A percentile compares a stretch with the other conserved stretches of the same genome.
Evolutionary conservation across 2,329 filamentous ascomycete genomes (phyloP).

Genomic region (Xylariales sp.): DNA sequence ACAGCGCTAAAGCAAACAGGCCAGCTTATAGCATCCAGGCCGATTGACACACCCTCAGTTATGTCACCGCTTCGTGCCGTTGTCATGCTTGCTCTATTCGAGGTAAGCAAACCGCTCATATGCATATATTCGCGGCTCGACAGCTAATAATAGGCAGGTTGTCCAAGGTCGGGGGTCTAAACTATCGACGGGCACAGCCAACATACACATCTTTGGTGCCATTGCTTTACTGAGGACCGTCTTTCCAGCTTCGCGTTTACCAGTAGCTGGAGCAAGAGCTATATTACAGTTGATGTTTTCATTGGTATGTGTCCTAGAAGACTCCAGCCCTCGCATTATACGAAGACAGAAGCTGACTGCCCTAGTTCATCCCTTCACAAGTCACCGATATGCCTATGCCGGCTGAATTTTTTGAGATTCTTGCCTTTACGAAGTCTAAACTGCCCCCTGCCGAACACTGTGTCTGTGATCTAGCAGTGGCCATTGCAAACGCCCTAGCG

Average conservation of each 20-base stretch:
- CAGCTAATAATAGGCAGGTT: constrained; percentile 16
- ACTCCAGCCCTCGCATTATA: too few species aligned
- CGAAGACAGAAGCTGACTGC: too few species aligned
- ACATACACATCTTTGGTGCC: constrained; percentile 55
- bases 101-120: constrained; percentile 41
- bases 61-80: constrained; percentile 47
- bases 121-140: neutral
- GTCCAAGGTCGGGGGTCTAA: constrained; percentile 41
- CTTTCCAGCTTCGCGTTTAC: constrained; percentile 30
- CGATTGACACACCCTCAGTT: constrained; percentile 23
- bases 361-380: constrained; percentile 40
- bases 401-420: constrained; percentile 36
- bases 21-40: constrained; percentile 30
- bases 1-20: constrained; percentile 45
- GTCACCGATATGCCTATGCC: constrained; percentile 35
- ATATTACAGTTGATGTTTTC: constrained; percentile 54
- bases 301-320: constrained; percentile 38
- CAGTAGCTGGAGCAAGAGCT: constrained; percentile 42
- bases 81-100: constrained; percentile 56
- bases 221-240: constrained; percentile 50
- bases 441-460: constrained; percentile 32
- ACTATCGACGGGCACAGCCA: constrained; percentile 44
- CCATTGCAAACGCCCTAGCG: constrained; percentile 35
- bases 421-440: constrained; percentile 31
- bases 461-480: constrained; percentile 34